phyloP scores from a whole-genome alignment of 192 early-diverging fungal species.

The Linnemannia elongata region DNA sequence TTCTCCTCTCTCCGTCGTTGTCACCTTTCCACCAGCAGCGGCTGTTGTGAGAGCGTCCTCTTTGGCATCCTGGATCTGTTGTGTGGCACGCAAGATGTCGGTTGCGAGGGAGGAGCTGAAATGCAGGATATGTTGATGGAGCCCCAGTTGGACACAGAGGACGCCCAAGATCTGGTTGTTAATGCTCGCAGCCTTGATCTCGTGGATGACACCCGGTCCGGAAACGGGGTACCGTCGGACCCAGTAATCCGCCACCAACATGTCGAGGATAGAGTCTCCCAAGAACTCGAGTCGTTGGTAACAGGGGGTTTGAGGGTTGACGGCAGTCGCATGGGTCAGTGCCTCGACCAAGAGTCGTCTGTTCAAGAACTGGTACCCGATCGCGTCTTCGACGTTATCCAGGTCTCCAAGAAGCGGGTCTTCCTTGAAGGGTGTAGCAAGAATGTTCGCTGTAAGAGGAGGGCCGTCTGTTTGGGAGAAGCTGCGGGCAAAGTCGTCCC shows the following conservation, averaged over 20 bases:
- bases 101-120: conserved; percentile 64
- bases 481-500: conserved; percentile 58
- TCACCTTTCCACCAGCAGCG: not conserved
- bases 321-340: conserved; percentile 81
- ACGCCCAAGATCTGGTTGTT: conserved; percentile 88
- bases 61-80: conserved; percentile 52
- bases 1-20: conserved; percentile 12
- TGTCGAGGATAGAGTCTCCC: conserved; percentile 86
- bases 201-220: conserved; percentile 79
- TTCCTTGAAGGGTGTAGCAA: conserved; percentile 2
- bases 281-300: conserved; percentile 96
- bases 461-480: not conserved
- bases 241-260: conserved; percentile 78
- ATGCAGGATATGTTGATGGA: conserved; percentile 81
- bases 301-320: conserved; percentile 68
- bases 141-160: conserved; percentile 70
- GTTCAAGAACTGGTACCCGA: conserved; percentile 77
- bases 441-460: no score
- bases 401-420: conserved; percentile 3
- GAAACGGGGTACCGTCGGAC: conserved; percentile 74
- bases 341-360: conserved; percentile 78
- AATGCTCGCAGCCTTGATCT: conserved; percentile 84
- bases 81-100: conserved; percentile 68
- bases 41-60: conserved; percentile 41
- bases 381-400: conserved; percentile 44